phyloP scores from a whole-genome alignment of 352 stramenopile genomes.

The Globisporangium splendens region DNA sequence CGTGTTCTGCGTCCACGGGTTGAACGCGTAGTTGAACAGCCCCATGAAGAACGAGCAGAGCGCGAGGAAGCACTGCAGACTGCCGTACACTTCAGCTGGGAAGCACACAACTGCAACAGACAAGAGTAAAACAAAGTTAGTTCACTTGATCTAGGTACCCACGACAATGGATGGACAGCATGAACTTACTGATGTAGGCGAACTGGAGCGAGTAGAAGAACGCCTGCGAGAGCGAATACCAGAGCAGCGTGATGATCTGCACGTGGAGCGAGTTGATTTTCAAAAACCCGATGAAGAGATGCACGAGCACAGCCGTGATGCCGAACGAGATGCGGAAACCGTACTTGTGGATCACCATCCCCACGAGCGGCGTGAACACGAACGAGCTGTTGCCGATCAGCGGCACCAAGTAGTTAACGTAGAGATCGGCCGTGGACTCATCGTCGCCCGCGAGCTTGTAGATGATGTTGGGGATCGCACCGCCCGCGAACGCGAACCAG shows the following conservation, averaged over 20 bases:
- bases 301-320: conserved; percentile 14
- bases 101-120: conserved; percentile 18
- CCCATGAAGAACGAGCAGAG: conserved; percentile 21
- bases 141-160: background rate
- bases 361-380: conserved; percentile 24
- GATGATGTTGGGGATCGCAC: conserved; percentile 46
- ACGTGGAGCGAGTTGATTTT: conserved; percentile 22
- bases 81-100: conserved; percentile 24
- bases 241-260: conserved; percentile 25
- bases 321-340: conserved; percentile 22
- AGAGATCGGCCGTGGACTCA: conserved; percentile 16
- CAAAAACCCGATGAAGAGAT: conserved; percentile 23
- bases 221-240: conserved; percentile 22
- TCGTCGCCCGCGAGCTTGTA: conserved; percentile 21
- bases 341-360: conserved; percentile 21
- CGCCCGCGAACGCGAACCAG: conserved; percentile 35
- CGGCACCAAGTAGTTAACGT: conserved; percentile 38
- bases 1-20: conserved; percentile 21
- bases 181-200: conserved; percentile 22
- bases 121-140: conserved; percentile 6
- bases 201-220: conserved; percentile 33
- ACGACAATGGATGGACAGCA: background rate
- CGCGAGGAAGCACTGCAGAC: conserved; percentile 21
- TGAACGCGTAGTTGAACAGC: conserved; percentile 27
- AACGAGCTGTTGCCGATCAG: conserved; percentile 35